Percentiles rank a stretch among this genome's conserved stretches.
These are phyloP conservation scores for Thymus mandschuricus DNA, from an alignment of 257 asterid genomes.

Conservation along the genomic window DNA sequence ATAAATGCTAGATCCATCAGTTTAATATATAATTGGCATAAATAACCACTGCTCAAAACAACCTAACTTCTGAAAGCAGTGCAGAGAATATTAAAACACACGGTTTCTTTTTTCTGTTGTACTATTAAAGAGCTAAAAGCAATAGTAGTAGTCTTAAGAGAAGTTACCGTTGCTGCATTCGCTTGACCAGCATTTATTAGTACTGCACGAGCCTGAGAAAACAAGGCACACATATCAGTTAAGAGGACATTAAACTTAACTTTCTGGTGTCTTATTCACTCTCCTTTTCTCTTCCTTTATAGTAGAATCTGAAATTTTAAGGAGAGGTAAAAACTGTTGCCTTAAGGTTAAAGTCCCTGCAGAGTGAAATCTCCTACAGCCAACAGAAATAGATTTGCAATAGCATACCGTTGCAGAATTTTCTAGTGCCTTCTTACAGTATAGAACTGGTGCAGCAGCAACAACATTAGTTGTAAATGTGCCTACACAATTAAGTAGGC, in stretches of 20 bases:
- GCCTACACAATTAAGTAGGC: conserved; percentile 51
- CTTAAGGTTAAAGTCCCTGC: conserved; percentile 2
- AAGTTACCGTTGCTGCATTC: conserved; percentile 93
- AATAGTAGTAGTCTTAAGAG: conserved; percentile 30
- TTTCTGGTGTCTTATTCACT: not conserved
- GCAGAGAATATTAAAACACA: not conserved
- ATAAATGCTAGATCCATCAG: conserved; percentile 24
- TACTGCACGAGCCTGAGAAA: conserved; percentile 91
- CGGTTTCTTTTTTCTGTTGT: not conserved
- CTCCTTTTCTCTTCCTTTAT: not conserved
- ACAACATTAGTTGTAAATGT: conserved; percentile 87
- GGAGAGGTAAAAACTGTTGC: not conserved
- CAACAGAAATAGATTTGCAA: conserved; percentile 4
- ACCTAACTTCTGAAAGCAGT: conserved; percentile 2
- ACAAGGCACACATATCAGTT: conserved; percentile 30
- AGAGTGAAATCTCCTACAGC: conserved; percentile 7
- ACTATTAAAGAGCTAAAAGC: not conserved
- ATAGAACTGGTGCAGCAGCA: conserved; percentile 96
- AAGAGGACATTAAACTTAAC: conserved; percentile 9
- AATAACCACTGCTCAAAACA: conserved; percentile 7
- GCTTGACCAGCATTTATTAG: conserved; percentile 99
- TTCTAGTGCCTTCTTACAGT: conserved; percentile 77
- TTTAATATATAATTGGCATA: not conserved
- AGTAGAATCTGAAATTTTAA: not conserved
- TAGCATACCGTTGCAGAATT: conserved; percentile 71